phyloP scores from a whole-genome alignment of 768 basidiomycete genomes.

The Pluteus cervinus region DNA sequence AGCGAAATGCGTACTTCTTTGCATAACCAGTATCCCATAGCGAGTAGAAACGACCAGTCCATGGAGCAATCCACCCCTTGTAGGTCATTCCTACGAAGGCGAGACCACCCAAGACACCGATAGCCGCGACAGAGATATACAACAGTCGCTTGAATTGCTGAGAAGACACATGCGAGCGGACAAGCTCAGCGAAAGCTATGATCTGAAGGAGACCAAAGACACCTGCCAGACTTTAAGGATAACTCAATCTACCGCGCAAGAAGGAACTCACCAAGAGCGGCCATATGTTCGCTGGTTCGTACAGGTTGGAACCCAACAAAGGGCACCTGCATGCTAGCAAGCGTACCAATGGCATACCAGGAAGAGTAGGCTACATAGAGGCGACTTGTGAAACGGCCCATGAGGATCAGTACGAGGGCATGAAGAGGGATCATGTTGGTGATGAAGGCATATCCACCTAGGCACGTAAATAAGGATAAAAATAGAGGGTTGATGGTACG shows the following conservation, averaged over 20 bases:
- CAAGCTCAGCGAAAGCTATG: conserved; percentile 86
- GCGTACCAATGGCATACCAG: conserved; percentile 97
- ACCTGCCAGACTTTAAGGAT: conserved; percentile 34
- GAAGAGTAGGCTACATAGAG: conserved; percentile 94
- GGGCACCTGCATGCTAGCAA: conserved; percentile 98
- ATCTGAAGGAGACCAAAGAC: conserved; percentile 97
- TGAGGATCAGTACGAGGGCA: conserved; percentile 87
- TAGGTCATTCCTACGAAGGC: conserved; percentile 81
- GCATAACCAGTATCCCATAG: conserved; percentile 99
- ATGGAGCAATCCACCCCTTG: conserved; percentile 94
- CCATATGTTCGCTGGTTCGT: conserved; percentile 97
- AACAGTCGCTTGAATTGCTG: conserved; percentile 89
- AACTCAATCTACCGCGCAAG: conserved; percentile 3
- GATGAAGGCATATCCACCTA: conserved; percentile 98
- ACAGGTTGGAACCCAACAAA: conserved; percentile 99
- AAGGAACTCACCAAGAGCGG: conserved; percentile 69
- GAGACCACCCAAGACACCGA: conserved; percentile 64
- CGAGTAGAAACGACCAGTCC: conserved; percentile 99
- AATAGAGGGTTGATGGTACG: conserved; percentile 14
- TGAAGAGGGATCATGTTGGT: conserved; percentile 99
- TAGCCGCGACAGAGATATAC: conserved; percentile 57
- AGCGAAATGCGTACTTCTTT: conserved; percentile 63
- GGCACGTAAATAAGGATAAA: conserved; percentile 4
- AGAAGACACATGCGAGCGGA: conserved; percentile 83
- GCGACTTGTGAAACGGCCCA: conserved; percentile 91